Percentiles rank a stretch among this genome's conserved stretches.
Evolutionary conservation across 345 rosid genomes (phyloP).

Genomic region (Eutrema yunnanense): DNA sequence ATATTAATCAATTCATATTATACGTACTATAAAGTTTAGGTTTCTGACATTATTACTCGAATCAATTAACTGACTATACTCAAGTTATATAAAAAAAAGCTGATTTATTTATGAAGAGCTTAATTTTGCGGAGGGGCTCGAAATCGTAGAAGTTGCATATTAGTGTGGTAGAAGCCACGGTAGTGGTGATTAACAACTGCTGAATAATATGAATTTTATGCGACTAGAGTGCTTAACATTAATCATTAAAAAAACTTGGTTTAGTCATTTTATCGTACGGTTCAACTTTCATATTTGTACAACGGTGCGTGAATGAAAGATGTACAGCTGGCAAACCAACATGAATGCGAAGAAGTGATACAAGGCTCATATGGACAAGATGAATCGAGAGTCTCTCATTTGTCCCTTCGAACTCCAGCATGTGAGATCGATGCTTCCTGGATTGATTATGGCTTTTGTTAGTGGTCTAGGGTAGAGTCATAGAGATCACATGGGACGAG

Average conservation of each 20-base stretch:
- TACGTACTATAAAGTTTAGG: background rate
- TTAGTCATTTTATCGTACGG: background rate
- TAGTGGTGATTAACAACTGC: no score
- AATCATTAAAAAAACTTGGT: background rate
- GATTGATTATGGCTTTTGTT: no score
- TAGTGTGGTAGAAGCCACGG: background rate
- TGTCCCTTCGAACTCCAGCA: no score
- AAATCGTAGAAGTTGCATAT: background rate
- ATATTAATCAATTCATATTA: background rate
- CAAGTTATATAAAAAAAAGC: background rate
- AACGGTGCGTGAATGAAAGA: background rate
- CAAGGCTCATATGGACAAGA: no score
- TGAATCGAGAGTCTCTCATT: no score
- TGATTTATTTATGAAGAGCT: background rate
- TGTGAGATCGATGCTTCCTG: no score
- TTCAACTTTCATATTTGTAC: background rate
- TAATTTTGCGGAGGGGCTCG: background rate
- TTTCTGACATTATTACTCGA: background rate
- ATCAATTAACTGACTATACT: background rate
- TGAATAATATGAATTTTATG: no score
- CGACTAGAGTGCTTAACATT: no score
- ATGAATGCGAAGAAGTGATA: no score
- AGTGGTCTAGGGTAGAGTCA: no score
- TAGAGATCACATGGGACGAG: no score
- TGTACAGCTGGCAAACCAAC: no score